Conservation (phyloP, 2,329 filamentous ascomycete species). For the Ilyonectria mors-panacis region DNA sequence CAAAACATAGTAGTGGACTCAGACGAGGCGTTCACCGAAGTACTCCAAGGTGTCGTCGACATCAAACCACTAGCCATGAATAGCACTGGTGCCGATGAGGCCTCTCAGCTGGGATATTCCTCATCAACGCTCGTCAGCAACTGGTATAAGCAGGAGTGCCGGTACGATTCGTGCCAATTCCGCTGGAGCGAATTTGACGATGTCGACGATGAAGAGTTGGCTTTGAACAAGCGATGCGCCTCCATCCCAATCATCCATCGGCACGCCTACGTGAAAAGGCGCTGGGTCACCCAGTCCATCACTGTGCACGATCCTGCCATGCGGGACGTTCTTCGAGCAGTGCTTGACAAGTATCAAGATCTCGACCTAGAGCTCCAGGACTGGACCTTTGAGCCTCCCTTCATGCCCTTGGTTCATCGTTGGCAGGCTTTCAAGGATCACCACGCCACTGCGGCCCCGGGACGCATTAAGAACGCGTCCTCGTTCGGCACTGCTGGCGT, state of each 20-base stretch:
- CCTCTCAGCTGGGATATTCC: slow-evolving; percentile 13
- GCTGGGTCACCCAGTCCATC: slow-evolving; percentile 52
- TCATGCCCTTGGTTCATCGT: slow-evolving; percentile 54
- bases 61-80: slow-evolving; percentile 12
- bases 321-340: slow-evolving; percentile 47
- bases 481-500: slow-evolving; percentile 40
- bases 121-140: slow-evolving; percentile 21
- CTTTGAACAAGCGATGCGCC: slow-evolving; percentile 42
- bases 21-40: slow-evolving; percentile 2
- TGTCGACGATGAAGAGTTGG: slow-evolving; percentile 46
- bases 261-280: slow-evolving; percentile 42
- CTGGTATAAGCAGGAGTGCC: slow-evolving; percentile 46
- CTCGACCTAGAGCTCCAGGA: slow-evolving; percentile 51
- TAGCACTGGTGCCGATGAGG: slow-evolving; percentile 8
- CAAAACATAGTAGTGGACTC: not conserved
- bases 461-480: slow-evolving; percentile 22
- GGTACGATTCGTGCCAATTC: slow-evolving; percentile 39
- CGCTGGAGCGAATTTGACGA: slow-evolving; percentile 50
- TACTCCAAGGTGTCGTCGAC: slow-evolving; percentile 5
- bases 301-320: slow-evolving; percentile 51
- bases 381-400: slow-evolving; percentile 53
- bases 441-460: not conserved
- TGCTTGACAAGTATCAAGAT: slow-evolving; percentile 53
- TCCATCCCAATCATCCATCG: slow-evolving; percentile 53
- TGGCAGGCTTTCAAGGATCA: slow-evolving; percentile 46